Base-by-base conservation (phyloP, 495 filamentous ascomycete species). In the Glonium stellatum region DNA sequence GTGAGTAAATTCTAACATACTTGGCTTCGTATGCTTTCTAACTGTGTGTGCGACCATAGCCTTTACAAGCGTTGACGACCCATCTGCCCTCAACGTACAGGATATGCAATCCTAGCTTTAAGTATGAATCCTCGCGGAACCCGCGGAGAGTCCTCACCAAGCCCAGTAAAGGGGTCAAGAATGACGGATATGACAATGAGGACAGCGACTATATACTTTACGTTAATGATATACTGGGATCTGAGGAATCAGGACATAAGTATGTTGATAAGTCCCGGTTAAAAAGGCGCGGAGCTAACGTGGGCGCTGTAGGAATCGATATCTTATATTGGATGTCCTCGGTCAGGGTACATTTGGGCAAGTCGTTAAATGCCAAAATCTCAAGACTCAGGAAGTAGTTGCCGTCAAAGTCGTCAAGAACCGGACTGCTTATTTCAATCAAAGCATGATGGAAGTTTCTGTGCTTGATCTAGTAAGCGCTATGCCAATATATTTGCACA, bases 401-500 rank as follows among this genome's bases (percentile, higher is more conserved):
- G 95, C 95, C 1, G 95, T 99, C 59, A 99, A 99, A 76, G 95
- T 97, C 31, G 92, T 99, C 76, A 99, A 99, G 74, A 99, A 99
- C 72, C 84, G 95, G 71, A 97, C 93, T 0, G 95, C 95, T 18
- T 99, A 99, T 69, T 99, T 99, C 78, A 99, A 99, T 69, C 95
- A 99, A 73, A 99, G 95, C 72, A 99, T 99, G 95, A 99, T 99
- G 95, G 95, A 99, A 68, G 95, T 99, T 27, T 99, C 95, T 8
- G 95, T 99, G 8, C 77, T 99, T 31, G 95, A 99, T 73, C 71
- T 99, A 79, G 92, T 97, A 81, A 60, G 85, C 60, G 41, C 31
- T 9, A 1, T 31, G 10, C 18, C 15, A 52, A 34, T 12, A 18
- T 9, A 9, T 39, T 48, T 54, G 21, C 11, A 51, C 21, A 21